These are phyloP conservation scores for Aspergillus brunneoviolaceus DNA, from an alignment of 2,329 filamentous ascomycete genomes.

Conservation along the genomic window DNA sequence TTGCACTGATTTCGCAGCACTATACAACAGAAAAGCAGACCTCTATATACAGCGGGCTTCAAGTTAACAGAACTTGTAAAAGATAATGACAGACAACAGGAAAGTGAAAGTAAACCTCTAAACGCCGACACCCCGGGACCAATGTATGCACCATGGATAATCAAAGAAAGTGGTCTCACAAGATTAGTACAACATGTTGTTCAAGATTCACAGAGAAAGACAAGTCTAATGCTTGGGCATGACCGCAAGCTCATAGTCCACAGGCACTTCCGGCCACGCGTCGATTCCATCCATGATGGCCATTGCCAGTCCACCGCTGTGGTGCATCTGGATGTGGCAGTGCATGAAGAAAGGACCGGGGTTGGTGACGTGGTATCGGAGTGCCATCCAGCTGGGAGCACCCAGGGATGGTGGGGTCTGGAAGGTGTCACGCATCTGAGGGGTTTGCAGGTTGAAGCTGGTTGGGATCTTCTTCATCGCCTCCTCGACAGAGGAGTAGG, in stretches of 20 bases:
- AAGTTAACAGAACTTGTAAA: neutral
- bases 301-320: conserved; percentile 50
- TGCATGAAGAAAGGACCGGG: conserved; percentile 52
- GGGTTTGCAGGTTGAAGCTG: conserved; percentile 48
- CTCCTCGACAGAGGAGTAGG: conserved; percentile 43
- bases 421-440: conserved; percentile 45
- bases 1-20: neutral
- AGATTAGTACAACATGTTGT: neutral
- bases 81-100: neutral
- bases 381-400: conserved; percentile 41
- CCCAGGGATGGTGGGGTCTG: conserved; percentile 29
- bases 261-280: conserved; percentile 42
- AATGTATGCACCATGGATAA: neutral
- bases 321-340: conserved; percentile 52
- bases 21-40: neutral
- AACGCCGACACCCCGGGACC: neutral
- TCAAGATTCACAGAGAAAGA: neutral
- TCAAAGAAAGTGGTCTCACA: neutral
- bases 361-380: conserved; percentile 49
- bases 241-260: conserved; percentile 13
- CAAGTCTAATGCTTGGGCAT: neutral
- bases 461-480: conserved; percentile 41
- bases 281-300: conserved; percentile 51
- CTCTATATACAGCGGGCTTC: neutral
- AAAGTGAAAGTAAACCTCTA: neutral